Conservation (phyloP, 2,329 filamentous ascomycete genomes). For the Aureobasidium sp. region DNA sequence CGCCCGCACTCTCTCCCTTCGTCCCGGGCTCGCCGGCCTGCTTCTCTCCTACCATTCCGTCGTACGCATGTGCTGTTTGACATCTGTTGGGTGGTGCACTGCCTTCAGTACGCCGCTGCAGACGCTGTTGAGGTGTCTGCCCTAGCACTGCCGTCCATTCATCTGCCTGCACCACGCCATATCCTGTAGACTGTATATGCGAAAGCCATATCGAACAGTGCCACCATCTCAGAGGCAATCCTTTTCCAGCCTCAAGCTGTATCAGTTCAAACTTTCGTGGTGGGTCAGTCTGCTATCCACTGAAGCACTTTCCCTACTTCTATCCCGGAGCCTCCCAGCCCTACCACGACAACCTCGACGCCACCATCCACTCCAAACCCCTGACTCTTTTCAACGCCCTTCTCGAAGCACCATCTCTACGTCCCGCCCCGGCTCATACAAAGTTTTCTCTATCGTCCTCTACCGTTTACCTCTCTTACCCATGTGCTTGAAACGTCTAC, state of each 20-base stretch:
- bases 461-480: neutral
- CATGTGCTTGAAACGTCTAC: conserved; percentile 8
- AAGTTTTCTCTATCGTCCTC: neutral
- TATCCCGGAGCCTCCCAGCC: conserved; percentile 64
- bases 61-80: neutral
- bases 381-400: neutral
- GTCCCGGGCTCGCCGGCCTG: neutral
- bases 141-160: neutral
- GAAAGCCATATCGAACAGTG: neutral
- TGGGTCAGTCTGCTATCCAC: neutral
- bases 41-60: neutral
- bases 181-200: neutral
- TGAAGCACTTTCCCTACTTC: conserved; percentile 43
- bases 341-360: conserved; percentile 53
- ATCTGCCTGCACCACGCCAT: neutral
- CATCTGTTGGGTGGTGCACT: neutral
- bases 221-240: neutral
- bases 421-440: neutral
- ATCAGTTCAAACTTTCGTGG: neutral
- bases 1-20: neutral
- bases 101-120: neutral
- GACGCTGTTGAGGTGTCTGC: neutral
- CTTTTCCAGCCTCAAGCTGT: neutral
- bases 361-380: neutral
- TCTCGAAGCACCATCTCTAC: neutral